phyloP scores from a whole-genome alignment of 2,329 filamentous ascomycete species.

The Calonectria pauciramosa region DNA sequence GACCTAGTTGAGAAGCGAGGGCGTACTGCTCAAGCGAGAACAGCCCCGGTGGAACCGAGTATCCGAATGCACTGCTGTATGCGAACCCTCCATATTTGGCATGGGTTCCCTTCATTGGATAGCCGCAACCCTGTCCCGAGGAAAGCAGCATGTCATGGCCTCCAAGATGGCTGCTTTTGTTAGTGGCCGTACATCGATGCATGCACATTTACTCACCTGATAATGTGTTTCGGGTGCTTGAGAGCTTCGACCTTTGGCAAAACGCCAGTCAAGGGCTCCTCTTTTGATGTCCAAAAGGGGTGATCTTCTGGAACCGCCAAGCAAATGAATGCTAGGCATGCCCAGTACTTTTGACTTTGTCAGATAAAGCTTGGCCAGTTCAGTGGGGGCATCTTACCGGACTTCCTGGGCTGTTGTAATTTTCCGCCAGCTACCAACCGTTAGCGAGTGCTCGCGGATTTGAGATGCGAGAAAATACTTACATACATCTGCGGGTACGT shows the following conservation, averaged over 20 bases:
- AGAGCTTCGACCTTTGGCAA: conserved; percentile 74
- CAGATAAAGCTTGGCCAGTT: conserved; percentile 40
- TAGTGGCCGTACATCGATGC: background rate
- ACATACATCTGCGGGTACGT: conserved; percentile 83
- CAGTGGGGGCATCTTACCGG: conserved; percentile 55
- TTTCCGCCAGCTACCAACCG: conserved; percentile 75
- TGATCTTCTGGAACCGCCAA: conserved; percentile 77
- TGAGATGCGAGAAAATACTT: conserved; percentile 45
- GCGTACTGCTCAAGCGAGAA: conserved; percentile 84
- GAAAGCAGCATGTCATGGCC: conserved; percentile 82
- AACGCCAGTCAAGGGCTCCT: conserved; percentile 69
- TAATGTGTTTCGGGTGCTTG: conserved; percentile 80
- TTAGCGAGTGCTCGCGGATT: conserved; percentile 28
- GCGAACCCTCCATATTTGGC: conserved; percentile 86
- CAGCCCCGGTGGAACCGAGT: conserved; percentile 81
- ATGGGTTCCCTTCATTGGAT: conserved; percentile 85
- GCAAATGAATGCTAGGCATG: conserved; percentile 82
- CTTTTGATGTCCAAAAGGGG: conserved; percentile 80
- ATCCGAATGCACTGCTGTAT: conserved; percentile 82
- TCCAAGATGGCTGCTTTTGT: conserved; percentile 68
- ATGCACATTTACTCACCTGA: conserved; percentile 55
- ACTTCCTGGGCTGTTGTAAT: conserved; percentile 84
- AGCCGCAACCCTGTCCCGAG: conserved; percentile 85
- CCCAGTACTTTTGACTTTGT: conserved; percentile 75
- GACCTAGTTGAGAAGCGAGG: conserved; percentile 79